Evolutionary conservation across 2,329 filamentous ascomycete genomes (phyloP), one percentile per base, ranked within the genome.

Genomic region (Fusarium luffae): DNA sequence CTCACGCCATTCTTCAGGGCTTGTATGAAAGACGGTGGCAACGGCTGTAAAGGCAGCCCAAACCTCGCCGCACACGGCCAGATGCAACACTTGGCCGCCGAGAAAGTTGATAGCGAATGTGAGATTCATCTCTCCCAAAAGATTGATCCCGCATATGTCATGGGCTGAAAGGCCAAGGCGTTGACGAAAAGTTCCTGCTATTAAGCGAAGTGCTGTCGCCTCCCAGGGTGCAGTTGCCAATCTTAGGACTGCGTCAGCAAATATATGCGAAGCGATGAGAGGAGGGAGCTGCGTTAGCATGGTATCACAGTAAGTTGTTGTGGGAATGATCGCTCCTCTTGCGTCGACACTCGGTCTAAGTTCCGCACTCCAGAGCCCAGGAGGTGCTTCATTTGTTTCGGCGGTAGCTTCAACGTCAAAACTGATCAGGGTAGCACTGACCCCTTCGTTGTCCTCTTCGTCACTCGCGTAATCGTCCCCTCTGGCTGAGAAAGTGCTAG

Each of bases 391-490:
- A 5, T 80, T 82, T 1, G 85, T 56, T 48, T 88, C 86, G 5
- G 83, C 86, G 6, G 83, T 85, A 1, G 86, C 84, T 66, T 89
- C 87, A 28, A 89, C 86, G 59, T 89, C 87, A 59, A 89, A 89
- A 68, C 85, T 88, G 54, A 89, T 88, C 7, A 89, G 77, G 0
- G 86, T 88, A 3, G 86, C 84, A 57, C 83, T 86, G 25, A 88
- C 79, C 49, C 84, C 81, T 49, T 87, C 86, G 16, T 84, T 80
- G 18, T 86, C 86, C 50, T 88, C 86, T 55, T 89, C 87, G 48
- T 89, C 87, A 14, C 82, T 86, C 13, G 80, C 84, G 62, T 85
- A 86, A 42, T 87, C 86, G 59, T 85, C 84, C 16, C 80, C 83
- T n/a, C 83, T 77, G 12, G 79, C 77, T 0, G 85, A 86, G 62